These are phyloP conservation scores for Penicillium rolfsii DNA, from an alignment of 2,329 filamentous ascomycete genomes.

Conservation along the genomic window DNA sequence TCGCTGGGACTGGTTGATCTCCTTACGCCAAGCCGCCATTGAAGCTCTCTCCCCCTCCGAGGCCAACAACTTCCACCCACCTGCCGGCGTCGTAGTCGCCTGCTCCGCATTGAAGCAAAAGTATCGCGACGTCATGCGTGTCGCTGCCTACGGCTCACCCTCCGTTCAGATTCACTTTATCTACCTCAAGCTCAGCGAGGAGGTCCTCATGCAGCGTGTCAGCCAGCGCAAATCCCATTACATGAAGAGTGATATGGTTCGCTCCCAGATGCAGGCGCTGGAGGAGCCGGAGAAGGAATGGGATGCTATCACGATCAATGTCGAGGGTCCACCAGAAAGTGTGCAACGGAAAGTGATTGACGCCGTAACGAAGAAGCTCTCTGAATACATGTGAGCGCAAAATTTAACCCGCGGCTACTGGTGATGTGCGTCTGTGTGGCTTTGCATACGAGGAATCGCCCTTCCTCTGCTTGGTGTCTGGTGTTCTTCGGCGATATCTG, in stretches of 20 bases:
- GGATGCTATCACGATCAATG: slow-evolving; percentile 73
- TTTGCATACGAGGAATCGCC: slow-evolving; percentile 13
- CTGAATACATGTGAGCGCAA: slow-evolving; percentile 35
- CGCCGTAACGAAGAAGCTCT: slow-evolving; percentile 60
- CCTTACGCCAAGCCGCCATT: slow-evolving; percentile 66
- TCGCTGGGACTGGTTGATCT: slow-evolving; percentile 95
- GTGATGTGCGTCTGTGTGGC: not conserved
- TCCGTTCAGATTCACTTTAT: slow-evolving; percentile 86
- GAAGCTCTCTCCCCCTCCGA: slow-evolving; percentile 52
- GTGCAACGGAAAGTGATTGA: slow-evolving; percentile 65
- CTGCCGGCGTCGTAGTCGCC: slow-evolving; percentile 83
- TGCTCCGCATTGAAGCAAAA: slow-evolving; percentile 96
- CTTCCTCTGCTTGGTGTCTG: slow-evolving; percentile 20
- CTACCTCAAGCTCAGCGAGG: slow-evolving; percentile 79
- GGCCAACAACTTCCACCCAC: slow-evolving; percentile 51
- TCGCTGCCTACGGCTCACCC: slow-evolving; percentile 74
- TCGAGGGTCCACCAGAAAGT: slow-evolving; percentile 54
- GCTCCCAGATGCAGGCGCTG: slow-evolving; percentile 85
- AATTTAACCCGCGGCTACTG: not conserved
- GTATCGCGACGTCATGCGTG: slow-evolving; percentile 89
- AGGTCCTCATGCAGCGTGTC: slow-evolving; percentile 75
- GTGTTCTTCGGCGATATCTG: slow-evolving; percentile 15
- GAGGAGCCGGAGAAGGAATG: slow-evolving; percentile 77
- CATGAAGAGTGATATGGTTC: slow-evolving; percentile 95
- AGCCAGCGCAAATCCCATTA: slow-evolving; percentile 78